phyloP scores from a whole-genome alignment of 2,329 filamentous ascomycete species.

The Aspergillus sp. region DNA sequence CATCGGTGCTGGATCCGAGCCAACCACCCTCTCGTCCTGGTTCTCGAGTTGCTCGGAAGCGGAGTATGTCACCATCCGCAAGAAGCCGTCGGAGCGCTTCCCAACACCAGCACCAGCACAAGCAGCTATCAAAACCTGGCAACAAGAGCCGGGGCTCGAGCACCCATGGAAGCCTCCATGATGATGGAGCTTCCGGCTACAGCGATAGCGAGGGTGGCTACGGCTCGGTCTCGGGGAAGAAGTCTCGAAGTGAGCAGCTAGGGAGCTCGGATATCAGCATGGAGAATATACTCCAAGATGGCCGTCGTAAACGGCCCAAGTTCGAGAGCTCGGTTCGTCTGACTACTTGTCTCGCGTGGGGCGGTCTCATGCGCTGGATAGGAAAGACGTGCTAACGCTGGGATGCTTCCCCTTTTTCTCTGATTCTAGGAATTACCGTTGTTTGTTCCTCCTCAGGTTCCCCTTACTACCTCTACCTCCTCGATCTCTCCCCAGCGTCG shows the following conservation, averaged over 20 bases:
- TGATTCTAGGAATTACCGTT: slow-evolving; percentile 79
- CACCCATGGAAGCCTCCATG: slow-evolving; percentile 58
- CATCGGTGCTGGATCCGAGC: slow-evolving; percentile 54
- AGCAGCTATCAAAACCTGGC: slow-evolving; percentile 64
- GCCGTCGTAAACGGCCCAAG: slow-evolving; percentile 90
- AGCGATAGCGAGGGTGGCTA: slow-evolving; percentile 84
- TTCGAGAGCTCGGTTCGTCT: slow-evolving; percentile 91
- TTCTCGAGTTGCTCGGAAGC: slow-evolving; percentile 70
- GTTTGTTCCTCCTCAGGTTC: slow-evolving; percentile 92
- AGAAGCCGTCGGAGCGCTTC: slow-evolving; percentile 77
- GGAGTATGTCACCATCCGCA: slow-evolving; percentile 73
- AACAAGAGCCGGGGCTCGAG: slow-evolving; percentile 68
- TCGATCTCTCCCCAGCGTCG: slow-evolving; percentile 90
- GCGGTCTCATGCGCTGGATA: neutral
- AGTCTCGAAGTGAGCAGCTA: slow-evolving; percentile 76
- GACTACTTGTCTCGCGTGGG: slow-evolving; percentile 1
- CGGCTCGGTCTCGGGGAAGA: slow-evolving; percentile 68
- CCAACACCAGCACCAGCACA: slow-evolving; percentile 64
- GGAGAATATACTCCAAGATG: slow-evolving; percentile 97
- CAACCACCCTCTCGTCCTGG: slow-evolving; percentile 66
- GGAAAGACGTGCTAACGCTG: slow-evolving; percentile 11
- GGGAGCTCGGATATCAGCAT: slow-evolving; percentile 96
- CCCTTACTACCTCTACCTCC: slow-evolving; percentile 92
- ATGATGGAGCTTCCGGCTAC: slow-evolving; percentile 73
- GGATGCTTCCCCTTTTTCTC: slow-evolving; percentile 11